Percentiles rank a stretch among this genome's conserved stretches.
Conservation (phyloP, 352 stramenopile genomes). For the Pythium rishiriense region DNA sequence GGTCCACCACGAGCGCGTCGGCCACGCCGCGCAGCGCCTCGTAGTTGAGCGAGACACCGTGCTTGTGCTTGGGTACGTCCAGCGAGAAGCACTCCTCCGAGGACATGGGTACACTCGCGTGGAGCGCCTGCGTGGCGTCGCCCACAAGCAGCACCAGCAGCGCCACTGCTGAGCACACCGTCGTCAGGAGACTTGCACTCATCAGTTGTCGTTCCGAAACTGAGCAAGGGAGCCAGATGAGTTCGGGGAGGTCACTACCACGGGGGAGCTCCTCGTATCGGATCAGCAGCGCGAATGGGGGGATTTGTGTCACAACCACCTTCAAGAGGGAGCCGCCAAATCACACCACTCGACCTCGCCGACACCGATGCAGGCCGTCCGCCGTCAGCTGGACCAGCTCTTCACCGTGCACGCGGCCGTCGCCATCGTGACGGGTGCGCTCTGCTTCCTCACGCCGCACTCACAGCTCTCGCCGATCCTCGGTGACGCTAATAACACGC, state of each 20-base stretch:
- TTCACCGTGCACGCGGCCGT: constrained; percentile 78
- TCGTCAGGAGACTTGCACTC: constrained; percentile 20
- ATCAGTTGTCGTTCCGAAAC: background rate
- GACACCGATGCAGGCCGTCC: constrained; percentile 44
- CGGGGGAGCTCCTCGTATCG: background rate
- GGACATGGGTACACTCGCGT: constrained; percentile 47
- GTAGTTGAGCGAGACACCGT: constrained; percentile 88
- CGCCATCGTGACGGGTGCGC: constrained; percentile 56
- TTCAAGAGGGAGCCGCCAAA: background rate
- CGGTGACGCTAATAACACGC: constrained; percentile 71
- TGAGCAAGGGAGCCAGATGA: background rate
- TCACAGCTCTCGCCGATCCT: constrained; percentile 79
- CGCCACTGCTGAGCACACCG: constrained; percentile 12
- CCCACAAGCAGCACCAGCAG: constrained; percentile 16
- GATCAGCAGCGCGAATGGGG: background rate
- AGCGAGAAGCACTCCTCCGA: constrained; percentile 73
- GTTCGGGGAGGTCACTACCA: constrained; percentile 3
- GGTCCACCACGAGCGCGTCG: constrained; percentile 63
- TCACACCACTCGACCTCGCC: background rate
- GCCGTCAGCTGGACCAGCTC: constrained; percentile 77
- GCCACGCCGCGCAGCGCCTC: constrained; percentile 72
- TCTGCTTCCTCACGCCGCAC: constrained; percentile 81
- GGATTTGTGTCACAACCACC: background rate
- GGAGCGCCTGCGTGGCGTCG: constrained; percentile 32
- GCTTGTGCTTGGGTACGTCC: constrained; percentile 67